Evolutionary conservation across 345 rosid species (phyloP), one percentile per base, ranked within the genome.

Genomic region (Eutrema heterophyllum): DNA sequence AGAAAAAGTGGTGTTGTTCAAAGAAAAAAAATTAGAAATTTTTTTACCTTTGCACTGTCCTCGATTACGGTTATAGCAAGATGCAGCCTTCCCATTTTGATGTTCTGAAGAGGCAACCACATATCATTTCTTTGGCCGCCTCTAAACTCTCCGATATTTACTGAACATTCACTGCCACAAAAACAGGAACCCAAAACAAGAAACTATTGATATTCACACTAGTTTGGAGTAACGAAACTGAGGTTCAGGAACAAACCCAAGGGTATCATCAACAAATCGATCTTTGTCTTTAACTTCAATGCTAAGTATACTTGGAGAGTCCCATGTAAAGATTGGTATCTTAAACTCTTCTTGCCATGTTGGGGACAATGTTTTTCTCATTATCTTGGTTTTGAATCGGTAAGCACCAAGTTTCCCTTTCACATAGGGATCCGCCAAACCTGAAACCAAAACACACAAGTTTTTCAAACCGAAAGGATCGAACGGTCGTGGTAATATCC

Each of bases 261-360:
- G 97, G 24, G 79, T 72, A 78, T 89, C 97, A 76, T 94, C 98
- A 10, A 86, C 81, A 45, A 88, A 87, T 60, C 78, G 88, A 74
- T 95, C 99, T 78, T 95, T 89, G 80, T 92, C 97, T 72, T 84
- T 64, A 81, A 95, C 98, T 85, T 95, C 89, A 77, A 95, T 81
- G 35, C 35, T 40, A 38, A 95, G 86, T 44, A 86, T 12, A 72
- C 79, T 89, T 14, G 87, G 84, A 21, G 85, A 49, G 40, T 89
- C 98, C 99, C 99, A 92, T 18, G 92, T 73, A 70, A 82, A 80
- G 27, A 95, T 72, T 33, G 99, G 99, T 59, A 95, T 82, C 80
- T 78, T 86, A 71, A 87, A 95, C 64, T 87, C 97, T 81, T 95
- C 99, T 0, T 67, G 89, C 99, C 99, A 92, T 75, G 83, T 90